Base-by-base conservation (phyloP, 805 yeast species). In the Candida railenensis region DNA sequence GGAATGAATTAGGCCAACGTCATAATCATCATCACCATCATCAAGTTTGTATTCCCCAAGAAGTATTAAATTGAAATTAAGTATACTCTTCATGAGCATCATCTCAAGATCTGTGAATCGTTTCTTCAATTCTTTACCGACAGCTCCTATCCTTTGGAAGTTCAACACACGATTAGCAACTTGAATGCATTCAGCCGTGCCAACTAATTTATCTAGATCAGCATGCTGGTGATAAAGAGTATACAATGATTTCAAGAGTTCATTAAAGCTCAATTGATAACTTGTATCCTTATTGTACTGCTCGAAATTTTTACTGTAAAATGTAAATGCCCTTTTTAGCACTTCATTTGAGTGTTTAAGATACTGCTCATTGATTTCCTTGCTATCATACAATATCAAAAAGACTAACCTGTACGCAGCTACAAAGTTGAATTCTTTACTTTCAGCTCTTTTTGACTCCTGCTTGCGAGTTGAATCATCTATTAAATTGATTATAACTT, bases 231-330 rank as follows among this genome's bases (percentile, higher is more conserved):
- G 64, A 40, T 57, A 54, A 37, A 63, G 47, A 30, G 65, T 56
- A 41, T 57, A 60, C 19, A 61, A 46, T 15, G 63, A 55, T 45
- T 63, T 63, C 42, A 61, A 48, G 19, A 62, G 44, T 40, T 63
- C 68, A 12, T 42, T 46, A 28, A 53, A 45, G 22, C 48, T 49
- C 45, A 46, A 44, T 22, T 46, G 43, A 37, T 43, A 57, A n/a
- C 19, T 8, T 3, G 28, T 36, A 18, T 40, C 18, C 20, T 34
- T 18, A 4, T 20, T 20, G 44, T 34, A 43, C 33, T n/a, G 15
- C 16, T 21, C 22, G 34, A 37, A 47, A 42, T 28, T 20, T 1
- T 32, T 47, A 34, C 45, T 38, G 22, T 55, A 51, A 22, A 43
- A 30, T 18, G 52, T 46, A 34, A 63, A 55, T 15, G 59, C 58